Conservation (phyloP, 352 stramenopile genomes). For the Phytopythium delawarense region DNA sequence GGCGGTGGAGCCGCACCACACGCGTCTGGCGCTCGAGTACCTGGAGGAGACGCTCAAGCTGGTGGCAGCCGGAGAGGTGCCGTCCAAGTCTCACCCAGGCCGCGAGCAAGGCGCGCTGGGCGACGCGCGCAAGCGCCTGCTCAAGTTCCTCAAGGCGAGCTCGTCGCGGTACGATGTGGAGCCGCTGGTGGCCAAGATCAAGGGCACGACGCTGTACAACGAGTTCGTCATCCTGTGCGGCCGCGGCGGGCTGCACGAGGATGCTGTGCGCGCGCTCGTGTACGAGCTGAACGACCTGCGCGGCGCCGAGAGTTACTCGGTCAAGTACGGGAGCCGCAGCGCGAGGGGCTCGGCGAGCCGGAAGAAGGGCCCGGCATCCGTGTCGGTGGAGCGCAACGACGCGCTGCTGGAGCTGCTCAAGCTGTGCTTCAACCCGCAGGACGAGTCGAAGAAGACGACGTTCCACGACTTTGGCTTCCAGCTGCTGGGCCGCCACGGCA, state of each 20-base stretch:
- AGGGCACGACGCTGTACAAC: conserved; percentile 68
- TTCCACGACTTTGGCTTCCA: conserved; percentile 81
- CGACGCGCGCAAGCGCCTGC: conserved; percentile 69
- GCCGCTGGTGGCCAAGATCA: conserved; percentile 74
- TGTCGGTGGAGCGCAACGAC: conserved; percentile 50
- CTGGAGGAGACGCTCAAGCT: conserved; percentile 80
- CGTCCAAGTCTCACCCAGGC: conserved; percentile 78
- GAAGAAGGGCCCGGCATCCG: conserved; percentile 23
- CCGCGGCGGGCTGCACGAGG: conserved; percentile 71
- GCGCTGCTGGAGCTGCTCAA: conserved; percentile 75
- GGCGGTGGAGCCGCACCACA: conserved; percentile 75
- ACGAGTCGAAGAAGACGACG: conserved; percentile 76
- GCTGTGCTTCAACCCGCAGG: conserved; percentile 71
- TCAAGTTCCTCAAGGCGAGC: conserved; percentile 77
- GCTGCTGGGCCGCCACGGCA: conserved; percentile 71
- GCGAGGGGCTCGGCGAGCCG: conserved; percentile 15
- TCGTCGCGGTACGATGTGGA: conserved; percentile 76
- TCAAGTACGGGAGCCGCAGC: conserved; percentile 61
- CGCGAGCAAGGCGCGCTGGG: conserved; percentile 70
- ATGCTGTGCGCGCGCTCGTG: conserved; percentile 71
- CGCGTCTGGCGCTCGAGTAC: conserved; percentile 81
- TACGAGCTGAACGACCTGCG: conserved; percentile 79
- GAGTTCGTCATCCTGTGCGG: conserved; percentile 86
- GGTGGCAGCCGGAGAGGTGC: conserved; percentile 57
- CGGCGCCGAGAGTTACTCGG: conserved; percentile 77